Evolutionary conservation across 2,329 filamentous ascomycete genomes (phyloP).

Genomic region (Torrubiella hemipterigena): DNA sequence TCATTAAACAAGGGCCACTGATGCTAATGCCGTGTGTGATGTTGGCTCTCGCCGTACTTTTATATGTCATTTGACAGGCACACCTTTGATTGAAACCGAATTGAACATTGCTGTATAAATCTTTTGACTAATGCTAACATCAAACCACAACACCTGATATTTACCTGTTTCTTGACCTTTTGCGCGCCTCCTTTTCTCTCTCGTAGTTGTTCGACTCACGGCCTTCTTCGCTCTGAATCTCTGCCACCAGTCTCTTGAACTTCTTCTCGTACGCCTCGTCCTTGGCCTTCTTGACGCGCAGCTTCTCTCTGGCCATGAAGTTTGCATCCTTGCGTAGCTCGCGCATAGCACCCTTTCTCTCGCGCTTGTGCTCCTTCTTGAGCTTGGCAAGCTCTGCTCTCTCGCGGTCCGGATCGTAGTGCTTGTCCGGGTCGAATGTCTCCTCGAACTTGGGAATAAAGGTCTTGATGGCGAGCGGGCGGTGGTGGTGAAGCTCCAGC

Average conservation of each 20-base stretch:
- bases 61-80: too few species aligned
- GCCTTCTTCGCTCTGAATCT: constrained; percentile 93
- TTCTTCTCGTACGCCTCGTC: constrained; percentile 95
- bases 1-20: too few species aligned
- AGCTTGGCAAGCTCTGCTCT: constrained; percentile 76
- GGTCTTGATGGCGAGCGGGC: constrained; percentile 75
- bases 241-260: constrained; percentile 79
- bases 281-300: constrained; percentile 84
- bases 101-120: too few species aligned
- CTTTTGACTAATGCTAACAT: too few species aligned
- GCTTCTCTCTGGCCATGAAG: constrained; percentile 83
- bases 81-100: too few species aligned
- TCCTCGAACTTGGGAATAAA: constrained; percentile 94
- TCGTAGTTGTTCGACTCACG: constrained; percentile 80
- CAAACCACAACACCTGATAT: constrained; percentile 7
- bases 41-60: too few species aligned
- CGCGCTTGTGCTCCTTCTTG: constrained; percentile 82
- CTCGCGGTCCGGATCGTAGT: constrained; percentile 93
- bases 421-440: constrained; percentile 83
- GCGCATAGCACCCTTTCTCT: constrained; percentile 87
- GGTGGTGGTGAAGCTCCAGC: constrained; percentile 80
- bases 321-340: constrained; percentile 91
- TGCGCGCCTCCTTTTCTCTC: constrained; percentile 66
- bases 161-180: constrained; percentile 43
- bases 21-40: too few species aligned